Evolutionary conservation across 1,284 basidiomycete genomes (phyloP).

Genomic region (Rhodotorula sp.): DNA sequence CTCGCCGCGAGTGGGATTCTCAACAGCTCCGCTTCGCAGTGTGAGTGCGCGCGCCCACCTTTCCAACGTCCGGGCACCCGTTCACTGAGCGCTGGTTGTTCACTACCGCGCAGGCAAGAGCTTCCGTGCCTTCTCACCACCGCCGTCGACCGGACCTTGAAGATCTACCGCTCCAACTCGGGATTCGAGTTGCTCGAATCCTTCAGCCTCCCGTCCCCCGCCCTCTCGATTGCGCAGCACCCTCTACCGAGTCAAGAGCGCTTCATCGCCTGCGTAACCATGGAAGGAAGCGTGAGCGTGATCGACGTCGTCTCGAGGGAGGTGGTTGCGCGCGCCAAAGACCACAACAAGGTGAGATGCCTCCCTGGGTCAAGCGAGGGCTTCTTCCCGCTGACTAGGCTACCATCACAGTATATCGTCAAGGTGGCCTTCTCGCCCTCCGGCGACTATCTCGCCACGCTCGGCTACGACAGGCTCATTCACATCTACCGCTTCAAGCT

Average conservation of each 20-base stretch:
- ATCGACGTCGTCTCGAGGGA: slow-evolving; percentile 40
- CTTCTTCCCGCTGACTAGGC: neutral
- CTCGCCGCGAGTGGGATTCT: slow-evolving; percentile 38
- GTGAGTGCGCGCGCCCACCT: slow-evolving; percentile 7
- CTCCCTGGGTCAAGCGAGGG: neutral
- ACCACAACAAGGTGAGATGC: slow-evolving; percentile 36
- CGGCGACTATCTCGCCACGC: slow-evolving; percentile 35
- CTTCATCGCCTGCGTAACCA: slow-evolving; percentile 36
- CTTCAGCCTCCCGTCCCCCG: slow-evolving; percentile 30
- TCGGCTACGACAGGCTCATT: slow-evolving; percentile 43
- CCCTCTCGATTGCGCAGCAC: slow-evolving; percentile 34
- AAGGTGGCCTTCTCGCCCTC: slow-evolving; percentile 28
- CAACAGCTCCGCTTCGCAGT: slow-evolving; percentile 24
- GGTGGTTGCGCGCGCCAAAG: slow-evolving; percentile 18
- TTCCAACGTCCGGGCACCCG: neutral
- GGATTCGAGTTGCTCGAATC: slow-evolving; percentile 37
- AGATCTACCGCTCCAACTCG: slow-evolving; percentile 21
- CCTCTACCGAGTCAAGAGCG: slow-evolving; percentile 4
- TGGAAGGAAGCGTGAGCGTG: slow-evolving; percentile 40
- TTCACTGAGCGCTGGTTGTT: neutral
- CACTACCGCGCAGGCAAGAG: neutral
- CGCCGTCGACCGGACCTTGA: slow-evolving; percentile 42
- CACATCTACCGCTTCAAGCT: slow-evolving; percentile 29
- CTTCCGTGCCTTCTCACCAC: slow-evolving; percentile 40
- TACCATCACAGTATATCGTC: slow-evolving; percentile 34